Evolutionary conservation across 2,329 filamentous ascomycete species (phyloP), one percentile per base, ranked within the genome.

Genomic region (Alternaria sp.): DNA sequence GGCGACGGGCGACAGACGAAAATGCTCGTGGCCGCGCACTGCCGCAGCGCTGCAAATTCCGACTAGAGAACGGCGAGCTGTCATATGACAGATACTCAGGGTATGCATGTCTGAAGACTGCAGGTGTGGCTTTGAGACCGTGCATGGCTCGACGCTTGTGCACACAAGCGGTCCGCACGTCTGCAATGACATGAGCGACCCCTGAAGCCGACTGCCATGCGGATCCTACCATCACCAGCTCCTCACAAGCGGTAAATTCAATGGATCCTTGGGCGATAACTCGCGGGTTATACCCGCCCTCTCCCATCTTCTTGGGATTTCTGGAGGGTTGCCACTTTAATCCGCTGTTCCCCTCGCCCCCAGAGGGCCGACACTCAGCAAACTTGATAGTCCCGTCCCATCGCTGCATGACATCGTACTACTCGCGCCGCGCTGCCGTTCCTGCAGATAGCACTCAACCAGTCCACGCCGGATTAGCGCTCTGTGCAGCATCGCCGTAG

Each of bases 381-480:
- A 40, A 50, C 45, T 44, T 43, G 40, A 40, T 38, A 18, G 43
- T 53, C 41, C 28, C 40, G 36, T 10, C 44, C 43, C 41, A n/a
- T 27, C 14, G 44, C 54, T 58, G 56, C 59, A 57, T 59, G 44
- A 32, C 36, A 51, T 54, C 27, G 41, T 40, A 56, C 62, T 59
- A 57, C 22, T 45, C 38, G 53, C 52, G 52, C 52, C 52, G 38
- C 44, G 52, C 45, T 52, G 16, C 58, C 54, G 58, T 60, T 60
- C 58, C 58, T 60, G 58, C 58, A 60, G 58, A 57, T 48, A 60
- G 34, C 48, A 57, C 43, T 25, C 46, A 50, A 38, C 58, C 46
- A 57, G 28, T 12, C 58, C 34, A 62, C 64, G 66, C 46, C 51
- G 52, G 54, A 53, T 56, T 63, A 63, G 66, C 64, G 60, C 58